These are phyloP conservation scores for Ophiostoma sp. DNA, from an alignment of 2,329 filamentous ascomycete genomes.

Conservation along the genomic window DNA sequence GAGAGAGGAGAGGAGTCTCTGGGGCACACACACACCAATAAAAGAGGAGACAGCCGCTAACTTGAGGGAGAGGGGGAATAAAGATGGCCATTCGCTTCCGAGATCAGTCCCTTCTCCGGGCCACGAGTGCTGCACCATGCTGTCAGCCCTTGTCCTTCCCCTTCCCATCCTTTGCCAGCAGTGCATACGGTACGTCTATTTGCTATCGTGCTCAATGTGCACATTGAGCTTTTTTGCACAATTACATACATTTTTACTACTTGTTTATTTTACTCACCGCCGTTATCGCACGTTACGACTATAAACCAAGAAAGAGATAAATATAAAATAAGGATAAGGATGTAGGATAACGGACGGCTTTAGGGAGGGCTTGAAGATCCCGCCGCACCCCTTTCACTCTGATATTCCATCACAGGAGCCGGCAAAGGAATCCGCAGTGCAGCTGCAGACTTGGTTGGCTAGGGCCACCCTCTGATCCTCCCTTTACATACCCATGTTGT, in stretches of 20 bases:
- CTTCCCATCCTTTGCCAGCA: not conserved
- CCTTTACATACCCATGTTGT: not conserved
- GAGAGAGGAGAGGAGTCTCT: not conserved
- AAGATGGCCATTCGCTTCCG: slow-evolving; percentile 5
- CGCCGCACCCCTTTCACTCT: not conserved
- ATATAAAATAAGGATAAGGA: too few species aligned
- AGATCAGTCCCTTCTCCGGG: not conserved
- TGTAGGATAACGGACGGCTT: not conserved
- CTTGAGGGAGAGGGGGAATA: not conserved
- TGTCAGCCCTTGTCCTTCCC: not conserved
- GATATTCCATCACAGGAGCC: not conserved
- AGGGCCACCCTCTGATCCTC: slow-evolving; percentile 18
- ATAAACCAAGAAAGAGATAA: too few species aligned
- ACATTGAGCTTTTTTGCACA: too few species aligned
- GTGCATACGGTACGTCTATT: too few species aligned
- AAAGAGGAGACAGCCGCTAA: not conserved
- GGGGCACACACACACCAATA: not conserved
- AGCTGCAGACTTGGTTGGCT: slow-evolving; percentile 14
- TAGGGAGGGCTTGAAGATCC: not conserved
- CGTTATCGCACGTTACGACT: too few species aligned
- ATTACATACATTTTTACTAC: too few species aligned
- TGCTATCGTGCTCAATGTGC: too few species aligned
- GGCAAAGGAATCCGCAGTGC: slow-evolving; percentile 6
- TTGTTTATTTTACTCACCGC: too few species aligned
- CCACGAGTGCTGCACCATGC: not conserved